Base-by-base conservation (phyloP, 2,329 filamentous ascomycete genomes). In the Aspergillus sergii region DNA sequence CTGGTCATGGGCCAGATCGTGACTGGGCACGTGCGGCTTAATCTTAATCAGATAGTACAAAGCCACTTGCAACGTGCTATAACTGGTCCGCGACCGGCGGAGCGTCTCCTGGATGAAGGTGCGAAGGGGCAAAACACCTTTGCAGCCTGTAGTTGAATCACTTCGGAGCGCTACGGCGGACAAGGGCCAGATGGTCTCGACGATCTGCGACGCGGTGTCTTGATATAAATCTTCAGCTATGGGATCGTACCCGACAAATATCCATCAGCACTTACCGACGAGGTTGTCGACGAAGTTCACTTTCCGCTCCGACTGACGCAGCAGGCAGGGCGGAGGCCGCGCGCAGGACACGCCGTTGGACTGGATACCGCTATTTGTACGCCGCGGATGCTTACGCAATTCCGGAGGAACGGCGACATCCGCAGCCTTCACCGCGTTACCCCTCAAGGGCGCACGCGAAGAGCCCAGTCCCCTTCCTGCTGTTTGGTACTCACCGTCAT, bases 71-170 rank as follows among this genome's bases (percentile, higher is more conserved):
- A 99, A 83, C 34, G 95, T 99, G 63, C 94, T 98, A 82, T 97
- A 99, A 82, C 94, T 97, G 50, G 95, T 97, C 73, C 94, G 90
- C 64, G 95, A 99, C 72, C 95, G 89, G 71, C 94, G 91, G 69
- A 99, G 85, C 23, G 95, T 98, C 84, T 98, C 95, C 80, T 98
- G 94, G 72, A 99, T 98, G 77, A 98, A 99, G 59, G 91, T 96
- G 70, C 94, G 91, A 72, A 99, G 85, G 64, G 94, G 94, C 69
- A 99, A 83, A 65, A 97, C 91, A 58, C 91, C 88, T 76, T 91
- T 92, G 75, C 85, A 86, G 64, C 88, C 89, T 67, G 82, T 81
- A 65, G 78, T 74, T 62, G 86, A 82, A 75, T 94, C 91, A 71
- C 85, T 89, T 72, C 89, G 89, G 78, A 91, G 91, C 62, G 91